Conservation (phyloP, 2,329 filamentous ascomycete genomes). For the Alternaria gansuensis region DNA sequence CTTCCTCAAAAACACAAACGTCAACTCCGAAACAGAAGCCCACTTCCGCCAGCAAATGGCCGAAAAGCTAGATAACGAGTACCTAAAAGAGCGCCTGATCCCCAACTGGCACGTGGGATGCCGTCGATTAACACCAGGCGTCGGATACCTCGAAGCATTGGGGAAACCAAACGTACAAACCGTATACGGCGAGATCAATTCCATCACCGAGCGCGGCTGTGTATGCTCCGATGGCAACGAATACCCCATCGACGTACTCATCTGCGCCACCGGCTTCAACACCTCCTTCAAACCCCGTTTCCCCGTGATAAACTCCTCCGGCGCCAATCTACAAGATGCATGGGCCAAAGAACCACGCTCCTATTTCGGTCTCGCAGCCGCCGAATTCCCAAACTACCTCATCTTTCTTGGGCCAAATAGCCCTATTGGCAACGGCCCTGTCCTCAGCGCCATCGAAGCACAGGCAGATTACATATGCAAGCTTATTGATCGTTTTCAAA, state of each 20-base stretch:
- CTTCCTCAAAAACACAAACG: slow-evolving; percentile 56
- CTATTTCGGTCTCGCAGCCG: slow-evolving; percentile 59
- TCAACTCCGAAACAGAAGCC: slow-evolving; percentile 54
- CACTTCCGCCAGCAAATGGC: slow-evolving; percentile 59
- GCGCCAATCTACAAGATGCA: slow-evolving; percentile 55
- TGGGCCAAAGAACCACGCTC: slow-evolving; percentile 55
- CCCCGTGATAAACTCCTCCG: slow-evolving; percentile 54
- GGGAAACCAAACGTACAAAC: slow-evolving; percentile 55
- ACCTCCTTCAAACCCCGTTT: slow-evolving; percentile 57
- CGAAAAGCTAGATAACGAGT: slow-evolving; percentile 51
- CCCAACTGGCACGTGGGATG: slow-evolving; percentile 52
- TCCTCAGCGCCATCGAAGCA: slow-evolving; percentile 57
- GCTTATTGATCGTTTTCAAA: slow-evolving; percentile 61
- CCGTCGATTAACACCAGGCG: slow-evolving; percentile 57
- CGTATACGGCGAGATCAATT: slow-evolving; percentile 52
- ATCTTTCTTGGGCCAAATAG: slow-evolving; percentile 56
- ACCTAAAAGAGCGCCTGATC: slow-evolving; percentile 47
- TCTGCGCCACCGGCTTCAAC: slow-evolving; percentile 52
- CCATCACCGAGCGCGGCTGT: slow-evolving; percentile 53
- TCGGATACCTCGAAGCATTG: slow-evolving; percentile 56
- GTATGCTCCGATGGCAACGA: slow-evolving; percentile 46
- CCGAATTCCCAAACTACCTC: slow-evolving; percentile 60
- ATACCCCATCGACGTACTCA: slow-evolving; percentile 49
- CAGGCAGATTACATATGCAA: slow-evolving; percentile 62
- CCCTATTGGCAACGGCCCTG: slow-evolving; percentile 55